Percentiles rank a stretch among this genome's conserved stretches.
phyloP scores from a whole-genome alignment of 345 rosid genomes.

The Citrus unshiu region DNA sequence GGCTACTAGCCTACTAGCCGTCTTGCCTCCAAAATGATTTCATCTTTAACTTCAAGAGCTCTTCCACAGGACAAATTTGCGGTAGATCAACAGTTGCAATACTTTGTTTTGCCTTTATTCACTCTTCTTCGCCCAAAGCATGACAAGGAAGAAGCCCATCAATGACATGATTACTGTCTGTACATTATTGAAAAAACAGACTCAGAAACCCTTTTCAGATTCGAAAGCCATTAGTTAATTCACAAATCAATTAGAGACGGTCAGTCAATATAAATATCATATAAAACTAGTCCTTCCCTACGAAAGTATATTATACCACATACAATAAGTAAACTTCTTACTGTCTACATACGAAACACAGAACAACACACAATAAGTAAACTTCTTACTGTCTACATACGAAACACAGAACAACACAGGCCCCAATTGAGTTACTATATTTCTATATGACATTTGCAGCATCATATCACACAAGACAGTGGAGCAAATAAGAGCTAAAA shows the following conservation, averaged over 20 bases:
- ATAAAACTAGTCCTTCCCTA: neutral
- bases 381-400: neutral
- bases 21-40: neutral
- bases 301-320: neutral
- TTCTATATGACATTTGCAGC: neutral
- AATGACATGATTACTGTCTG: conserved; percentile 97
- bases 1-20: too few relatives aligned
- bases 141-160: conserved; percentile 90
- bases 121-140: conserved; percentile 68
- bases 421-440: neutral
- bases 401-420: neutral
- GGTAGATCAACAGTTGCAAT: neutral
- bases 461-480: neutral
- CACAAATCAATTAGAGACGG: neutral
- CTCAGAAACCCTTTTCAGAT: neutral
- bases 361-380: neutral
- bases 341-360: neutral
- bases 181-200: conserved; percentile 15
- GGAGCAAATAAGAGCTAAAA: neutral
- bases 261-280: neutral
- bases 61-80: neutral
- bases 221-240: neutral
- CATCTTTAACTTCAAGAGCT: neutral
- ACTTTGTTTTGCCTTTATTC: conserved; percentile 1
- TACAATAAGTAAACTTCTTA: neutral